Conservation (phyloP, 1,284 basidiomycete species). For the Melampsora larici-populina region DNA sequence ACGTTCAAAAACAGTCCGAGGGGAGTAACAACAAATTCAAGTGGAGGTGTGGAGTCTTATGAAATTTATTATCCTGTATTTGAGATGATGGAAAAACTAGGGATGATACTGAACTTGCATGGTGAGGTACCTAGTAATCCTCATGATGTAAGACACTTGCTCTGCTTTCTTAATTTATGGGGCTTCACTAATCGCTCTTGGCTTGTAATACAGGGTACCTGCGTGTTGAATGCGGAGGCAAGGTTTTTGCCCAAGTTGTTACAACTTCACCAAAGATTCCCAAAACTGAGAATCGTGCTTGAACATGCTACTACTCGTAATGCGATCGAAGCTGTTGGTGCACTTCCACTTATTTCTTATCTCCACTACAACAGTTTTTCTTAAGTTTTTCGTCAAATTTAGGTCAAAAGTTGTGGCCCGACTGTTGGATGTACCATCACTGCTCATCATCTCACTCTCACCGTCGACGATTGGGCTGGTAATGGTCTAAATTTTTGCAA, state of each 20-base stretch:
- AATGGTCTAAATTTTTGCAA: constrained; percentile 97
- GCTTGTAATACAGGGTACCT: constrained; percentile 66
- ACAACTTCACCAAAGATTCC: constrained; percentile 78
- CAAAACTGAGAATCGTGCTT: constrained; percentile 89
- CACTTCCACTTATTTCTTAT: neutral
- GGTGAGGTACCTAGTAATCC: constrained; percentile 94
- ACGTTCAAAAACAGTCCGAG: constrained; percentile 60
- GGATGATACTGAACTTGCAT: constrained; percentile 93
- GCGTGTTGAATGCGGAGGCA: constrained; percentile 89
- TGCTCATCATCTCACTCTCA: constrained; percentile 88
- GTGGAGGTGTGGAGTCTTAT: constrained; percentile 94
- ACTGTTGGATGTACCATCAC: constrained; percentile 98
- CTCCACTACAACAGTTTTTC: neutral
- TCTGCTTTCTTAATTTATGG: neutral
- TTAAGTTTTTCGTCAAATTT: neutral
- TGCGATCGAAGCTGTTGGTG: constrained; percentile 69
- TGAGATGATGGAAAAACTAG: constrained; percentile 85
- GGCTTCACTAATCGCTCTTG: too few relatives aligned
- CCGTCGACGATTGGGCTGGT: constrained; percentile 95
- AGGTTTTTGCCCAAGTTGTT: constrained; percentile 83
- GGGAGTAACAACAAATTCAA: constrained; percentile 96
- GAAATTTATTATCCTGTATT: constrained; percentile 92
- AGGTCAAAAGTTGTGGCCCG: constrained; percentile 70
- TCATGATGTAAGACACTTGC: constrained; percentile 61
- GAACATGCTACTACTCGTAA: constrained; percentile 98